Evolutionary conservation across 2,329 filamentous ascomycete species (phyloP), one percentile per base, ranked within the genome.

Genomic region (Apiospora saccharicola): DNA sequence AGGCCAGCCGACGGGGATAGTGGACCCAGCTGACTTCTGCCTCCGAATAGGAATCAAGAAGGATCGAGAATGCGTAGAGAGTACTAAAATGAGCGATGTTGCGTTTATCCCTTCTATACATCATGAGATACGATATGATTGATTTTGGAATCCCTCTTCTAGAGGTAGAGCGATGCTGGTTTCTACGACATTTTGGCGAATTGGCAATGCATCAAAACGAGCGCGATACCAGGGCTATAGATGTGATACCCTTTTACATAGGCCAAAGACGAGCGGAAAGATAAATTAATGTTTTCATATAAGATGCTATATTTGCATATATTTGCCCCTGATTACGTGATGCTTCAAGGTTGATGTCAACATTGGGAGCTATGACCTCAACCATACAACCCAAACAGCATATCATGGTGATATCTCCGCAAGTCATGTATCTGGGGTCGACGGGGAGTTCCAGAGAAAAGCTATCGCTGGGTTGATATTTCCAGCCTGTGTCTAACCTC

Each of bases 1-100:
- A 72, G 69, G 41, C 73, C 67, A 67, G 72, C 37, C 51, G 74
- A 68, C 75, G 77, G 71, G 70, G 72, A 16, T 76, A 75, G 68
- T 41, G 49, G 67, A 30, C 41, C 57, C n/a, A 24, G 34, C 13
- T 22, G 24, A 3, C 41, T 68, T 68, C 13, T 26, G n/a, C 19
- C 43, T 19, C n/a, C 10, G 44, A 13, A 30, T 12, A 47, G 24
- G 6, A 41, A 64, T n/a, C 34, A 14, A 64, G 30, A 41, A 14
- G 16, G 57, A 41, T 41, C 6, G 46, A n/a, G 22, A 13, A 64
- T 10, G 22, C 22, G 10, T 64, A 34, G 57, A 4, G 34, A 64
- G 41, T 24, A 64, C 57, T 34, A 37, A 64, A 64, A 64, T 24
- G 34, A 41, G 34, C 34, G 34, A 64, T 24, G 57, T 64, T 37